A percentile compares a stretch with the other conserved stretches of the same genome.
phyloP scores from a whole-genome alignment of 208 protist genomes.

The Naegleria lovaniensis region DNA sequence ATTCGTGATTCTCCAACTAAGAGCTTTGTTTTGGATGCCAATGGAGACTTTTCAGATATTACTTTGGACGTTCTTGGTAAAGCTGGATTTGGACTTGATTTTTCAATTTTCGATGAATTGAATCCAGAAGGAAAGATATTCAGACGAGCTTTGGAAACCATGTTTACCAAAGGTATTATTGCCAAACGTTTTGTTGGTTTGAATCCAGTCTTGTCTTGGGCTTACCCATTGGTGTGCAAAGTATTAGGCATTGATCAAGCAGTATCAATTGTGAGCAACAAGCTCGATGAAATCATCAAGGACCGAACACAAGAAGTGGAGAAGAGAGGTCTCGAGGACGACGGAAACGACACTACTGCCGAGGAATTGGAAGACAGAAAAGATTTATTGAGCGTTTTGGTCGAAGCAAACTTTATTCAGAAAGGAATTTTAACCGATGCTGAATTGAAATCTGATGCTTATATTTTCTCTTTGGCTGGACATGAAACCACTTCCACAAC shows the following conservation, averaged over 20 bases:
- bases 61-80: slow-evolving; percentile 2
- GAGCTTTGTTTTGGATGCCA: not conserved
- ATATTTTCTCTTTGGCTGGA: not conserved
- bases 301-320: not conserved
- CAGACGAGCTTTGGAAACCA: not conserved
- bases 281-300: not conserved
- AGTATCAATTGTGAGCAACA: not conserved
- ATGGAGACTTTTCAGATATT: not conserved
- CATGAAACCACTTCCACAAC: not conserved
- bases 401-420: not conserved
- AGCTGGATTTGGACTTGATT: not conserved
- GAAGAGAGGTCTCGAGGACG: not conserved
- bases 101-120: not conserved
- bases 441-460: not conserved
- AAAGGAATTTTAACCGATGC: not conserved
- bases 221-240: not conserved
- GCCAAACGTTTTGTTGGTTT: not conserved
- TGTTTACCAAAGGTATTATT: not conserved
- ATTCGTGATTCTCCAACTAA: not conserved
- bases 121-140: not conserved
- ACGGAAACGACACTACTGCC: not conserved
- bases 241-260: not conserved
- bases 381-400: not conserved
- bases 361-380: not conserved
- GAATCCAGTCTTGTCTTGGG: not conserved